These are phyloP conservation scores for Mortierella sp. DNA, from an alignment of 371 early-diverging fungal genomes.

Conservation along the genomic window DNA sequence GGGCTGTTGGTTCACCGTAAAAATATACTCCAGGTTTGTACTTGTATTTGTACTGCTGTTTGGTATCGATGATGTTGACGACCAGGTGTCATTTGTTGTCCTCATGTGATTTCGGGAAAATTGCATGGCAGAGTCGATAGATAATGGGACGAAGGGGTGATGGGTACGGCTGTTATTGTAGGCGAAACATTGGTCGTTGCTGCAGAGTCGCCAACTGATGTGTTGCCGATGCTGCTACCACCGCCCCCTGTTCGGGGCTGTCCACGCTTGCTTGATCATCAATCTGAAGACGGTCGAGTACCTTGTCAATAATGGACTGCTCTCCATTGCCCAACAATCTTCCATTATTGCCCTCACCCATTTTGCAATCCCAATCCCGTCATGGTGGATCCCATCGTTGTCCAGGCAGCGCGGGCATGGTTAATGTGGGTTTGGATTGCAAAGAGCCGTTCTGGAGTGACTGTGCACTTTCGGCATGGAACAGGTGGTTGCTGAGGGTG, in stretches of 20 bases:
- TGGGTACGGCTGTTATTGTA: background rate
- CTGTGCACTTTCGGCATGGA: slow-evolving; percentile 25
- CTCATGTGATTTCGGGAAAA: slow-evolving; percentile 28
- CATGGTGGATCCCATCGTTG: slow-evolving; percentile 11
- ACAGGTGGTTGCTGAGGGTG: slow-evolving; percentile 40
- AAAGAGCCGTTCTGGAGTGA: slow-evolving; percentile 35
- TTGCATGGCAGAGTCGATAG: slow-evolving; percentile 13
- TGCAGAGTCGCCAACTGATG: background rate
- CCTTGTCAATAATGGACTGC: slow-evolving; percentile 43
- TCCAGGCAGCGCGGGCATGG: slow-evolving; percentile 20
- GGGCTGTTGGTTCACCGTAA: slow-evolving; percentile 25
- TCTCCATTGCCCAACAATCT: slow-evolving; percentile 5
- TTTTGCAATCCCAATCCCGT: slow-evolving; percentile 13
- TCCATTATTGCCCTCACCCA: background rate
- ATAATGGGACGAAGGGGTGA: background rate
- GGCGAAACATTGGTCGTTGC: background rate
- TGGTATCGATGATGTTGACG: slow-evolving; percentile 37
- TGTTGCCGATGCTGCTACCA: background rate
- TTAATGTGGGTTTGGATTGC: slow-evolving; percentile 38
- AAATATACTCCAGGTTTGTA: slow-evolving; percentile 39
- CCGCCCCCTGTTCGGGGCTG: background rate
- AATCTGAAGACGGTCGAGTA: slow-evolving; percentile 40
- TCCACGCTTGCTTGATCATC: slow-evolving; percentile 9
- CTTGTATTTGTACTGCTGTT: slow-evolving; percentile 39
- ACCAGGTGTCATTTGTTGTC: slow-evolving; percentile 50